phyloP scores from a whole-genome alignment of 2,329 filamentous ascomycete genomes.

The Colletotrichum eleusines region DNA sequence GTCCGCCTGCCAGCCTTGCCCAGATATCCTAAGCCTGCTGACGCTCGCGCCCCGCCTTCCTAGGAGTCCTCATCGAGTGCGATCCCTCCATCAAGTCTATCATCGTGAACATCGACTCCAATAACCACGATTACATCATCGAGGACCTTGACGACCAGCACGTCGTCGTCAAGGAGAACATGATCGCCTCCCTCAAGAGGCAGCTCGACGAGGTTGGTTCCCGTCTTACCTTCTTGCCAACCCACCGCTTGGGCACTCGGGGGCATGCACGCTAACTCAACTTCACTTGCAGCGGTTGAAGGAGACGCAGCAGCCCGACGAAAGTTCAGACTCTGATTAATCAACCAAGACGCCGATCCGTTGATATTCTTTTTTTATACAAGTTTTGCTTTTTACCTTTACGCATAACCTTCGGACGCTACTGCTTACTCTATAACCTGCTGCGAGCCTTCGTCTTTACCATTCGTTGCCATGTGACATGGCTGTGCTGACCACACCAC shows the following conservation, averaged over 20 bases:
- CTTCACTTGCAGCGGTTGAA: constrained; percentile 57
- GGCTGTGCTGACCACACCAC: constrained; percentile 11
- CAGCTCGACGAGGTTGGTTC: constrained; percentile 74
- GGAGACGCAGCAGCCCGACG: constrained; percentile 64
- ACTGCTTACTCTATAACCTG: constrained; percentile 6
- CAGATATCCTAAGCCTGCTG: constrained; percentile 33
- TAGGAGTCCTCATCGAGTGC: constrained; percentile 82
- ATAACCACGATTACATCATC: constrained; percentile 80
- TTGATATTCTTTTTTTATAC: background rate
- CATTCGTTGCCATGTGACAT: constrained; percentile 11
- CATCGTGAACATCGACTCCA: constrained; percentile 80
- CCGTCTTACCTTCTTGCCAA: constrained; percentile 22
- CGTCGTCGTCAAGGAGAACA: constrained; percentile 80
- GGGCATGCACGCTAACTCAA: constrained; percentile 12
- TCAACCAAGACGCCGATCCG: background rate
- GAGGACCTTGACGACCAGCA: constrained; percentile 84
- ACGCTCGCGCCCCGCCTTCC: constrained; percentile 8
- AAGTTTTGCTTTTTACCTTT: background rate
- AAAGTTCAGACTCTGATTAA: constrained; percentile 66
- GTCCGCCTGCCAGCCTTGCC: constrained; percentile 8
- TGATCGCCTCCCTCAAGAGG: constrained; percentile 75
- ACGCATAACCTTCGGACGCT: background rate
- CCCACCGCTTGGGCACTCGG: background rate
- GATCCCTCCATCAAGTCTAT: constrained; percentile 91
- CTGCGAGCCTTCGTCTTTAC: background rate